phyloP scores from a whole-genome alignment of 108 stramenopile genomes.

The Cyclotella atomus region DNA sequence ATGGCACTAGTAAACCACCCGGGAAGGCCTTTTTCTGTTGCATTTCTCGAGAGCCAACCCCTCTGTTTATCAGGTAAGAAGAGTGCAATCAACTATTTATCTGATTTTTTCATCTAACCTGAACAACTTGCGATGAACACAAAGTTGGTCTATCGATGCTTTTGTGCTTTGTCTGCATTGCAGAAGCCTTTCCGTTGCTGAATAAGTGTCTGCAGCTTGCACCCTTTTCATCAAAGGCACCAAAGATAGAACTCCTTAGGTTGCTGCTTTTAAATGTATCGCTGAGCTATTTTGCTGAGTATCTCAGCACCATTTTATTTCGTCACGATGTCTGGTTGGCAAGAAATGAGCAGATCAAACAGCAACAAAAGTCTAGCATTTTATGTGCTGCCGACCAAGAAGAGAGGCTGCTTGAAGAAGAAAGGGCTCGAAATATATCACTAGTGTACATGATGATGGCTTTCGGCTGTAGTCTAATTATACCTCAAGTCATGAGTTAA shows the following conservation, averaged over 20 bases:
- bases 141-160: conserved; percentile 31
- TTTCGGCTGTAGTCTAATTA: background rate
- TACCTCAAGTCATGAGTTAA: conserved; percentile 4
- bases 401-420: conserved; percentile 15
- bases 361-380: background rate
- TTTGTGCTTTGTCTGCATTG: conserved; percentile 31
- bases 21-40: conserved; percentile 59
- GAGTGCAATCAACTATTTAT: background rate
- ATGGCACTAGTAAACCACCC: conserved; percentile 58
- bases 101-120: background rate
- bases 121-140: background rate
- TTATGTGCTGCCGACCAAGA: conserved; percentile 24
- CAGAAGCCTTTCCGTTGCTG: conserved; percentile 29
- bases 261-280: conserved; percentile 25
- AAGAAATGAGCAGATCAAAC: conserved; percentile 13
- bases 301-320: conserved; percentile 24
- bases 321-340: conserved; percentile 30
- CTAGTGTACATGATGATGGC: conserved; percentile 11
- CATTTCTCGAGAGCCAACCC: conserved; percentile 52
- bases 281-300: conserved; percentile 22
- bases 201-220: conserved; percentile 38
- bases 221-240: conserved; percentile 31
- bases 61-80: conserved; percentile 35
- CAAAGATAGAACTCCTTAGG: conserved; percentile 28
- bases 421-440: conserved; percentile 13